These are phyloP conservation scores for Lepiota brunneoincarnata DNA, from an alignment of 768 basidiomycete species.

Conservation along the genomic window DNA sequence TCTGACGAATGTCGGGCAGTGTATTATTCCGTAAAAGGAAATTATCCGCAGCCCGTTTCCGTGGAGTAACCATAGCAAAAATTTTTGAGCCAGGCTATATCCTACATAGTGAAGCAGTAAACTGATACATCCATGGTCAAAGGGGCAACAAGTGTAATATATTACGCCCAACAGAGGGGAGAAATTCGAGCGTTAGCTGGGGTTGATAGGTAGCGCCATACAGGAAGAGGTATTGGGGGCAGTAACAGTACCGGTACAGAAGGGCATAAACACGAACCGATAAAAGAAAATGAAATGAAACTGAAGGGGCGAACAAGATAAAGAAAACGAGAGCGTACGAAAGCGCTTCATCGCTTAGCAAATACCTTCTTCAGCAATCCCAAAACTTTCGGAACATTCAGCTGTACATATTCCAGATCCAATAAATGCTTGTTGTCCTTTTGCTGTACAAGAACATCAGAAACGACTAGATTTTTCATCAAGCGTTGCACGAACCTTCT, in stretches of 20 bases:
- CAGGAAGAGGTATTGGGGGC: slow-evolving; percentile 12
- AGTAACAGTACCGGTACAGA: slow-evolving; percentile 8
- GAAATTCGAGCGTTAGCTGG: slow-evolving; percentile 6
- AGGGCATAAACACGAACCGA: slow-evolving; percentile 10
- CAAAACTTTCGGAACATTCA: slow-evolving; percentile 94
- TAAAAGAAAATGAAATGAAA: slow-evolving; percentile 14
- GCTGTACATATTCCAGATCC: slow-evolving; percentile 96
- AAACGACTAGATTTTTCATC: background rate
- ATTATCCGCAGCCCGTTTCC: too few species aligned
- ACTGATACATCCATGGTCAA: slow-evolving; percentile 34
- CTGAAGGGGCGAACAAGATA: slow-evolving; percentile 6
- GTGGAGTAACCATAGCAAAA: too few species aligned
- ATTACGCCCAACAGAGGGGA: slow-evolving; percentile 12
- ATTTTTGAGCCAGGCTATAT: slow-evolving; percentile 1
- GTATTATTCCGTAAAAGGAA: too few species aligned
- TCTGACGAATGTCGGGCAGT: too few species aligned
- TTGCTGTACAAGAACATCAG: slow-evolving; percentile 59
- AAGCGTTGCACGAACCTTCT: slow-evolving; percentile 65
- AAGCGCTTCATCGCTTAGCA: slow-evolving; percentile 65
- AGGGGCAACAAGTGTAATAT: slow-evolving; percentile 15
- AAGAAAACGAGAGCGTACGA: slow-evolving; percentile 18
- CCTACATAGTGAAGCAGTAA: slow-evolving; percentile 20
- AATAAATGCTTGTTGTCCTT: slow-evolving; percentile 97
- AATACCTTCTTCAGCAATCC: slow-evolving; percentile 93
- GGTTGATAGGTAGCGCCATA: slow-evolving; percentile 12